Evolutionary conservation across 306 rosid genomes (phyloP).

Genomic region (Lablab purpureus): DNA sequence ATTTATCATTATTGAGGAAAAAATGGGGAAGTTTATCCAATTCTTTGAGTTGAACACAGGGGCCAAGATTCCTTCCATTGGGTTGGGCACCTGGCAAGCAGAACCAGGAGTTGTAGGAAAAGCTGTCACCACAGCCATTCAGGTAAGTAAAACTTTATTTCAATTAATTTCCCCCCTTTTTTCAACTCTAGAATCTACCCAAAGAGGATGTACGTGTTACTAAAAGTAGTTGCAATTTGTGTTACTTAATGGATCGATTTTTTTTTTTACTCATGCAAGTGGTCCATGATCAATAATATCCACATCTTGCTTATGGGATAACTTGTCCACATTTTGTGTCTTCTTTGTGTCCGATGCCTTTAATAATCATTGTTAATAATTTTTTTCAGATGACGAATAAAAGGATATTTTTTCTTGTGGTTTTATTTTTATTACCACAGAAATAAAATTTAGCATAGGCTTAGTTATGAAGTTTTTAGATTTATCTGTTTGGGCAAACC

Average conservation of each 20-base stretch:
- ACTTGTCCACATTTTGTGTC: too few relatives aligned
- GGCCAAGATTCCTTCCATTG: conserved; percentile 65
- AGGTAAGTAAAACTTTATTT: conserved; percentile 49
- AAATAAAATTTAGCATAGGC: neutral
- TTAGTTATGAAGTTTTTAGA: neutral
- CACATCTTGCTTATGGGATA: too few relatives aligned
- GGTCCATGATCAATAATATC: too few relatives aligned
- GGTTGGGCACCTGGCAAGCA: conserved; percentile 65
- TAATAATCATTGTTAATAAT: too few relatives aligned
- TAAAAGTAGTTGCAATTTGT: too few relatives aligned
- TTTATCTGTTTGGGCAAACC: neutral
- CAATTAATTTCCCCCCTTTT: neutral
- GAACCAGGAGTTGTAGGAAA: conserved; percentile 55
- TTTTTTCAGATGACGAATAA: too few relatives aligned
- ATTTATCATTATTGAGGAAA: neutral
- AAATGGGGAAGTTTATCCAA: conserved; percentile 41
- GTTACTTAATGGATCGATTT: too few relatives aligned
- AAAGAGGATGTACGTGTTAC: too few relatives aligned
- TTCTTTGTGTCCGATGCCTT: too few relatives aligned
- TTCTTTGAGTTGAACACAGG: conserved; percentile 66
- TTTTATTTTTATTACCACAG: neutral
- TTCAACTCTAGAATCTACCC: neutral
- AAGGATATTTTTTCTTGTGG: neutral
- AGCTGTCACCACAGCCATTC: conserved; percentile 58
- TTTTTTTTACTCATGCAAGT: too few relatives aligned